A percentile compares a stretch with the other conserved stretches of the same genome.
Evolutionary conservation across 2,329 filamentous ascomycete genomes (phyloP).

Genomic region (Fusarium transvaalense): DNA sequence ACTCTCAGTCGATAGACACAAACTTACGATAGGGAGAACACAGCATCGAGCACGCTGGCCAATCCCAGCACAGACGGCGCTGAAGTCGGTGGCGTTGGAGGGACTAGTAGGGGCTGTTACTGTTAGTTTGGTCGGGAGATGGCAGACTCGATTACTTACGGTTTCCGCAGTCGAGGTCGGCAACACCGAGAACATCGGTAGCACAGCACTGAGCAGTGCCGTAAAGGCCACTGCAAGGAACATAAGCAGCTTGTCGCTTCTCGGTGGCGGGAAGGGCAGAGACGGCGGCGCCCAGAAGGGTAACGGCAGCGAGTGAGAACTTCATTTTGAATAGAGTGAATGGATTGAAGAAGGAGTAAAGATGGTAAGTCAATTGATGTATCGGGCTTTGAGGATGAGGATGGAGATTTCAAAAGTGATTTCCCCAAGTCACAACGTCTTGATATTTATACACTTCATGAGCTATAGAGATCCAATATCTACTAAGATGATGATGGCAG

Average conservation of each 20-base stretch:
- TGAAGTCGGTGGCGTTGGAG: slow-evolving; percentile 57
- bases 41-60: slow-evolving; percentile 71
- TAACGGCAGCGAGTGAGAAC: slow-evolving; percentile 49
- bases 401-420: not conserved
- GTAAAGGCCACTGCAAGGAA: slow-evolving; percentile 59
- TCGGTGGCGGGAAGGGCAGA: slow-evolving; percentile 49
- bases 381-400: not conserved
- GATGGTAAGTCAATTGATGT: not conserved
- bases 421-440: not conserved
- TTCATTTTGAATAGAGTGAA: slow-evolving; percentile 46
- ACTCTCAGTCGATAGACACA: accelerated
- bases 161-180: slow-evolving; percentile 66
- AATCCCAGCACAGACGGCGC: slow-evolving; percentile 59
- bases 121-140: slow-evolving; percentile 1
- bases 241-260: slow-evolving; percentile 52
- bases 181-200: slow-evolving; percentile 70
- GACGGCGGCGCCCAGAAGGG: slow-evolving; percentile 43
- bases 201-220: slow-evolving; percentile 68
- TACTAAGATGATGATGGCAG: slow-evolving; percentile 3
- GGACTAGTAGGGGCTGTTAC: slow-evolving; percentile 50
- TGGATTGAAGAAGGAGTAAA: slow-evolving; percentile 29
- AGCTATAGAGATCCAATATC: slow-evolving; percentile 1
- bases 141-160: slow-evolving; percentile 56
- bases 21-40: slow-evolving; percentile 60
- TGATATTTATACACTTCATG: slow-evolving; percentile 28